Conservation (phyloP, 768 basidiomycete genomes). For the Hygrophorus pudorinus region DNA sequence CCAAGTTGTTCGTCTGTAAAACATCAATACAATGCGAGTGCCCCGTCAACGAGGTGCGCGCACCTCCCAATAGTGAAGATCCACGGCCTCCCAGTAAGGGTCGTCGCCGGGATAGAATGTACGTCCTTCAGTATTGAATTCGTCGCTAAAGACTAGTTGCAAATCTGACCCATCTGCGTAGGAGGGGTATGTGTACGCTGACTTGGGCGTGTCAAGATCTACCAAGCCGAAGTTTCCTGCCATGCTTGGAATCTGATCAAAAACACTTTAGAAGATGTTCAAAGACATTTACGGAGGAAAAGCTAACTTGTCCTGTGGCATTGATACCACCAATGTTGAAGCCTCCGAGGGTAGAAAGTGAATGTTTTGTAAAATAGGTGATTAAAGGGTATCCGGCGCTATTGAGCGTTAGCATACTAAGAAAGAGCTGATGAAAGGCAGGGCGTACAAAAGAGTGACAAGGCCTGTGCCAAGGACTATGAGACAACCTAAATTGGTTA, state of each 20-base stretch:
- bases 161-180: constrained; percentile 43
- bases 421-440: neutral
- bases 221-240: constrained; percentile 62
- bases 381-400: constrained; percentile 60
- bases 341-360: constrained; percentile 41
- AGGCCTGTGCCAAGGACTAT: constrained; percentile 42
- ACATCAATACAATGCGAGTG: neutral
- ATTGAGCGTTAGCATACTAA: neutral
- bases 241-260: constrained; percentile 42
- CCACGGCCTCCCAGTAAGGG: constrained; percentile 80
- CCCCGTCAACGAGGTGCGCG: constrained; percentile 3
- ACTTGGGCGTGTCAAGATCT: constrained; percentile 63
- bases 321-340: constrained; percentile 76
- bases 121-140: constrained; percentile 73
- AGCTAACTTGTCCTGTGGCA: constrained; percentile 54
- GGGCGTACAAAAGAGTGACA: constrained; percentile 47
- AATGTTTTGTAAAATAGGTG: constrained; percentile 39
- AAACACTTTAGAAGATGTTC: constrained; percentile 3
- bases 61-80: constrained; percentile 73
- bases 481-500: constrained; percentile 65
- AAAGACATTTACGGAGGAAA: neutral
- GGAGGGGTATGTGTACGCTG: constrained; percentile 42
- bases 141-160: constrained; percentile 80
- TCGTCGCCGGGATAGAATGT: constrained; percentile 85
- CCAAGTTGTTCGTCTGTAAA: constrained; percentile 55